Evolutionary conservation across 2,329 filamentous ascomycete genomes (phyloP).

Genomic region (Diaporthe capsici): DNA sequence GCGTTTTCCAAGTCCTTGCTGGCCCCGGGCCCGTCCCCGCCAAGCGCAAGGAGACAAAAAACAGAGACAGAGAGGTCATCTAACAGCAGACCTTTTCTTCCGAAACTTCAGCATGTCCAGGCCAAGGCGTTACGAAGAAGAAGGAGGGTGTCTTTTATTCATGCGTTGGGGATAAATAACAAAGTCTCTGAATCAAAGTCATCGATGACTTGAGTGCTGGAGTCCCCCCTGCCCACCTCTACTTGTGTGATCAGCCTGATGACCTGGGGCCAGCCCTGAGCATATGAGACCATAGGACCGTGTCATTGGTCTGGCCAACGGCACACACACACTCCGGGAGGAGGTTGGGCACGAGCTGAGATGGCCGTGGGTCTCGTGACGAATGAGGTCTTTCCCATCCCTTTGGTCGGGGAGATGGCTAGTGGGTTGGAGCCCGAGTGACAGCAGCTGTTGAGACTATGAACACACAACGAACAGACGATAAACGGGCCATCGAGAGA

Average conservation of each 20-base stretch:
- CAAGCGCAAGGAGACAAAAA: conserved; percentile 21
- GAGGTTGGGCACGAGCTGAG: not conserved
- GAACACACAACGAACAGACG: not conserved
- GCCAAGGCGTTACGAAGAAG: conserved; percentile 40
- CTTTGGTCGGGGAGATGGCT: not conserved
- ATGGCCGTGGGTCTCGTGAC: not conserved
- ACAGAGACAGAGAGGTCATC: conserved; percentile 17
- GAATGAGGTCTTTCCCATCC: not conserved
- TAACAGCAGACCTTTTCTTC: conserved; percentile 28
- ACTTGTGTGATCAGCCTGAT: not conserved
- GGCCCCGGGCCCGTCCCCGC: not conserved
- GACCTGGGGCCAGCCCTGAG: not conserved
- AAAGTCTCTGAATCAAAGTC: conserved; percentile 23
- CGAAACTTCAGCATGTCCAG: conserved; percentile 37
- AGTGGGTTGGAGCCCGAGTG: not conserved
- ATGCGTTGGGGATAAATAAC: conserved; percentile 35
- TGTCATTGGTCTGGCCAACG: not conserved
- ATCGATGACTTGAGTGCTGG: not conserved
- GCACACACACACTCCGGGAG: no score
- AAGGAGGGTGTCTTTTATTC: conserved; percentile 24
- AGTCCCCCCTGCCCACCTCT: not conserved
- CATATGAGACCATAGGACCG: not conserved
- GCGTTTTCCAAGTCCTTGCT: conserved; percentile 11
- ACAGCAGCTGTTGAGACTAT: not conserved
- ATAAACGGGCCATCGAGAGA: not conserved